These are phyloP conservation scores for Zoysia pacifica DNA, from an alignment of 176 grass and related monocot species.

Conservation along the genomic window DNA sequence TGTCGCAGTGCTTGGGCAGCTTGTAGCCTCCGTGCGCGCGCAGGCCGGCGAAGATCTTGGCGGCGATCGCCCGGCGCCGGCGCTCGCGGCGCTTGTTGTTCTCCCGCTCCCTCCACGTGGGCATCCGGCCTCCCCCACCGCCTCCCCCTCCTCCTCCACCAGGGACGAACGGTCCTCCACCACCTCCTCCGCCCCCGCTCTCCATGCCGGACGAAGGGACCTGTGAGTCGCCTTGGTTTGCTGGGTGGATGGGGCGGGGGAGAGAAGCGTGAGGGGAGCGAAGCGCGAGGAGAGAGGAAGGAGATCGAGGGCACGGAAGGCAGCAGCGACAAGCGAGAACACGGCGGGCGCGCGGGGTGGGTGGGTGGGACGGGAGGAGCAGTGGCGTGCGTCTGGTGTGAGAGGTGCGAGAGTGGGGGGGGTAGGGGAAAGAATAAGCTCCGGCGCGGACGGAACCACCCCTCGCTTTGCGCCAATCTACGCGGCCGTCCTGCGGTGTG, in stretches of 20 bases:
- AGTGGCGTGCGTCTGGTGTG: too few relatives aligned
- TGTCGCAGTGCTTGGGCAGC: constrained; percentile 87
- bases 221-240: too few relatives aligned
- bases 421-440: constrained; percentile 1
- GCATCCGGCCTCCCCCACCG: constrained; percentile 49
- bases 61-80: too few relatives aligned
- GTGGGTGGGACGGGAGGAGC: too few relatives aligned
- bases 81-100: too few relatives aligned
- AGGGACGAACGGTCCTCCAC: background rate
- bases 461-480: constrained; percentile 26
- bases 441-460: background rate
- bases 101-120: too few relatives aligned
- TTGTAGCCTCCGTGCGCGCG: constrained; percentile 89
- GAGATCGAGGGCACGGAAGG: too few relatives aligned
- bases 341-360: too few relatives aligned
- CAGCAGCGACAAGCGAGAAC: too few relatives aligned
- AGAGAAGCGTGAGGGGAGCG: constrained; percentile 2
- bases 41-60: constrained; percentile 81
- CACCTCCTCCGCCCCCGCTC: constrained; percentile 4
- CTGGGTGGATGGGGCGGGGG: background rate
- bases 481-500: background rate
- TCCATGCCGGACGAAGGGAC: constrained; percentile 11
- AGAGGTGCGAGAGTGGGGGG: background rate
- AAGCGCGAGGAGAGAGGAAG: too few relatives aligned
- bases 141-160: constrained; percentile 1